A percentile compares a stretch with the other conserved stretches of the same genome.
These are phyloP conservation scores for Diospyros kaki DNA, from an alignment of 148 eudicot genomes.

Conservation along the genomic window DNA sequence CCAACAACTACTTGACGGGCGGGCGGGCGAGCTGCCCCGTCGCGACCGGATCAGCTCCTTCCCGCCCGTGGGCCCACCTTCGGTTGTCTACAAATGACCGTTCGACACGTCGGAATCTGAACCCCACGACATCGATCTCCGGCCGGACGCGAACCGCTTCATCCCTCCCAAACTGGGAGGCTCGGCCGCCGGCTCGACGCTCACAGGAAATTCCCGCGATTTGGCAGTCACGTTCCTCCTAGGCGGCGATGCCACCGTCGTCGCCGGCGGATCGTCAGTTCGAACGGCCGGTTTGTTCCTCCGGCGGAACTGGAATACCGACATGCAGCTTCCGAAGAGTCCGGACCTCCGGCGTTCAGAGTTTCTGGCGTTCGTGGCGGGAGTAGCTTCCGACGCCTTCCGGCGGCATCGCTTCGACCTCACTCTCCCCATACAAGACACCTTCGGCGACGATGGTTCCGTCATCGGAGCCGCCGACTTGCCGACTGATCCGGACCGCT, in stretches of 20 bases:
- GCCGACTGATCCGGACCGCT: conserved; percentile 33
- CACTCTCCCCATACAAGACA: conserved; percentile 85
- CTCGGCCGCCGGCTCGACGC: conserved; percentile 14
- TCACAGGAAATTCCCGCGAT: conserved; percentile 21
- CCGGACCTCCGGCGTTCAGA: conserved; percentile 25
- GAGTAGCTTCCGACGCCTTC: conserved; percentile 16
- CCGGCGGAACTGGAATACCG: conserved; percentile 35
- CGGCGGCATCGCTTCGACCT: conserved; percentile 53
- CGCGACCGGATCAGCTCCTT: conserved; percentile 16
- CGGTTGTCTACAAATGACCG: not conserved
- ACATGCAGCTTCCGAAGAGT: conserved; percentile 31
- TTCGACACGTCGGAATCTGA: conserved; percentile 23
- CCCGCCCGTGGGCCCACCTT: conserved; percentile 16
- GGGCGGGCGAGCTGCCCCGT: conserved; percentile 1
- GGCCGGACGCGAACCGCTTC: conserved; percentile 60
- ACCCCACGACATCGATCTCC: conserved; percentile 51
- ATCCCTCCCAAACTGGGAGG: conserved; percentile 64
- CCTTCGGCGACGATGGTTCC: conserved; percentile 88
- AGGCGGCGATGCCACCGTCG: conserved; percentile 7
- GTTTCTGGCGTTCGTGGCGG: not conserved
- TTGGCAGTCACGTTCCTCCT: conserved; percentile 15
- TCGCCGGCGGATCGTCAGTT: not conserved
- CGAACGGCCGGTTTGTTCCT: conserved; percentile 3
- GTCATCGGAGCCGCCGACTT: conserved; percentile 29
- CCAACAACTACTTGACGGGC: not conserved